Conservation (phyloP, 2,329 filamentous ascomycete genomes). For the Beauveria asiatica region DNA sequence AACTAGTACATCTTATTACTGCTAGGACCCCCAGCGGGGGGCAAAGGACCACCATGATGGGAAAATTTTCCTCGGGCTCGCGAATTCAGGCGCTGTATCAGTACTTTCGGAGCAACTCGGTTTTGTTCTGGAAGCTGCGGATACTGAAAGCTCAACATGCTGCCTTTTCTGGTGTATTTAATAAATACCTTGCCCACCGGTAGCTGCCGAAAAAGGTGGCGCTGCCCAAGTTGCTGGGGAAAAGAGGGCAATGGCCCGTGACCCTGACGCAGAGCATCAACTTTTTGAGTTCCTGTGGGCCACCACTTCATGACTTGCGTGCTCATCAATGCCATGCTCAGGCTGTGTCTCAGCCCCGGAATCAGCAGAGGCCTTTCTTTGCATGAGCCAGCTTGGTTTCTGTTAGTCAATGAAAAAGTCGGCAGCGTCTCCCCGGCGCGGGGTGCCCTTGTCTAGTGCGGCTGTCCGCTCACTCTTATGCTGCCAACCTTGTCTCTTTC, state of each 20-base stretch:
- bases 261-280: not conserved
- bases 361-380: not conserved
- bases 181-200: not conserved
- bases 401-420: not conserved
- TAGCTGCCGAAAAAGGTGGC: conserved; percentile 2
- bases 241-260: not conserved
- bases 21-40: not conserved
- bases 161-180: not conserved
- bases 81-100: too few relatives aligned
- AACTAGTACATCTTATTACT: not conserved
- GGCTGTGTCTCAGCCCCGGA: not conserved
- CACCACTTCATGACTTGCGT: too few relatives aligned
- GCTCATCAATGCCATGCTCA: not conserved
- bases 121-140: not conserved
- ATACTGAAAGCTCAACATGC: not conserved
- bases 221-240: not conserved
- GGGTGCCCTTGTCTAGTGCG: not conserved
- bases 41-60: too few relatives aligned
- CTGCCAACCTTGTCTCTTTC: too few relatives aligned
- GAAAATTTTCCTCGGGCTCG: too few relatives aligned
- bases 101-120: too few relatives aligned
- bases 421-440: not conserved
- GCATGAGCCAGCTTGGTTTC: not conserved
- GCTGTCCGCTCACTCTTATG: too few relatives aligned
- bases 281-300: not conserved